Base-by-base conservation (phyloP, 306 rosid genomes). In the Cucurbita pepo region DNA sequence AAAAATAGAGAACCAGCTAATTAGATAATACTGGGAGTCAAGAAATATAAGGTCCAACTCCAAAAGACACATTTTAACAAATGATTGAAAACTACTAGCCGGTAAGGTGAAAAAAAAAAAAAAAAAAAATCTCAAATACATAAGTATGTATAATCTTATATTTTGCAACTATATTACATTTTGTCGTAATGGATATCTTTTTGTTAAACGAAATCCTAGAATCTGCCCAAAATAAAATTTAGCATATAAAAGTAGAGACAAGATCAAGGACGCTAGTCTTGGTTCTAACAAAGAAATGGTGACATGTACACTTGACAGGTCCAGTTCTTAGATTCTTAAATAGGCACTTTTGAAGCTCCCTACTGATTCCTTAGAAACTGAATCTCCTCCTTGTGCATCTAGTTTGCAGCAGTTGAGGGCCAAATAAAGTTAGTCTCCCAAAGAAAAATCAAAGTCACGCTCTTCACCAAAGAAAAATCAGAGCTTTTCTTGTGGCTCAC, bases 1-100 rank as follows among this genome's bases (percentile, higher is more conserved):
- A 83, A 51, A 77, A 73, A 77, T 63, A 56, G 62, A 75, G 57
- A 61, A 40, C 54, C 50, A 41, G 16, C 44, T 18, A 21, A 12
- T 11, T 47, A 65, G 41, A 58, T 3, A 30, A 22, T 54, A 19
- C 10, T 11, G 44, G 45, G 85, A 77, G 64, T 21, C 44, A 19
- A 77, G 78, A 43, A 43, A 16, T 57, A 40, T 43, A 62, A 64
- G 37, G 72, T 77, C 19, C 10, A 56, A 73, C 15, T 61, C 52
- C 75, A 69, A 63, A 43, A 59, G 65, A 9, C 15, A 25, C 74
- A 36, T 70, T 36, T 19, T 50, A 22, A n/a, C 11, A 50, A 70
- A 10, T 5, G 55, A 30, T 50, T 15, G 59, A 69, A 75, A 62
- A 16, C 30, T 3, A 62, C 30, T 37, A 60, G 66, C 48, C 19